Percentiles rank a stretch among this genome's conserved stretches.
Conservation (phyloP, 2,329 filamentous ascomycete genomes). For the Xylaria sp. region DNA sequence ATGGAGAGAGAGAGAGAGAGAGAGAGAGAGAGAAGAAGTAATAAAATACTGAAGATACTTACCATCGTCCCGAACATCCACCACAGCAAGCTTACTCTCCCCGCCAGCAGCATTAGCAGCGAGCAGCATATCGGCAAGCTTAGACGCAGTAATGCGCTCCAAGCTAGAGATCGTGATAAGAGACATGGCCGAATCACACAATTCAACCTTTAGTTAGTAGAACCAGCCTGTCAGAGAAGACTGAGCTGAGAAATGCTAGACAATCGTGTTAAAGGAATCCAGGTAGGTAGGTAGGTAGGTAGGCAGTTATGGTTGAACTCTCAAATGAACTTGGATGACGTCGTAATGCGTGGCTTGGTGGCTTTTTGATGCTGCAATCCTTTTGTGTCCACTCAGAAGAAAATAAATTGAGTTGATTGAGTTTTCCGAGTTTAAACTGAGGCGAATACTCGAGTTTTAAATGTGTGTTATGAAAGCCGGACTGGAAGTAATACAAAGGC, state of each 20-base stretch:
- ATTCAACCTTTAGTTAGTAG: not conserved
- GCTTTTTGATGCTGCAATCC: too few relatives aligned
- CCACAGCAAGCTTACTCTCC: constrained; percentile 69
- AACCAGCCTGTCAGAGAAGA: too few relatives aligned
- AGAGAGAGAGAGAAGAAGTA: not conserved
- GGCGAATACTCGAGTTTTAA: not conserved
- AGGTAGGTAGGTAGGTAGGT: too few relatives aligned
- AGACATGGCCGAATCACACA: constrained; percentile 38
- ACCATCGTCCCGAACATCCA: constrained; percentile 82
- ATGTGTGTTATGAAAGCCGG: not conserved
- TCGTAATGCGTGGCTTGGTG: too few relatives aligned
- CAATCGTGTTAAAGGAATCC: too few relatives aligned
- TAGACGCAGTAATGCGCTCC: constrained; percentile 73
- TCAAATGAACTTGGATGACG: too few relatives aligned
- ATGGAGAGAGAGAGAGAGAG: too few relatives aligned
- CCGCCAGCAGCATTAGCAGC: constrained; percentile 51
- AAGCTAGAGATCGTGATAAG: constrained; percentile 66
- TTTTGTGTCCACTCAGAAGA: too few relatives aligned
- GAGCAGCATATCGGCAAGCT: constrained; percentile 74
- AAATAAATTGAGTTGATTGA: too few relatives aligned
- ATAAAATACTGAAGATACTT: not conserved
- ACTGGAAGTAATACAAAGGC: not conserved
- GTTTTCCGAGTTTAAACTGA: too few relatives aligned
- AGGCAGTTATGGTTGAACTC: too few relatives aligned
- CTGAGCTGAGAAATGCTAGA: too few relatives aligned